phyloP scores from a whole-genome alignment of 176 grass and related monocot genomes.

The Oryza rufipogon region DNA sequence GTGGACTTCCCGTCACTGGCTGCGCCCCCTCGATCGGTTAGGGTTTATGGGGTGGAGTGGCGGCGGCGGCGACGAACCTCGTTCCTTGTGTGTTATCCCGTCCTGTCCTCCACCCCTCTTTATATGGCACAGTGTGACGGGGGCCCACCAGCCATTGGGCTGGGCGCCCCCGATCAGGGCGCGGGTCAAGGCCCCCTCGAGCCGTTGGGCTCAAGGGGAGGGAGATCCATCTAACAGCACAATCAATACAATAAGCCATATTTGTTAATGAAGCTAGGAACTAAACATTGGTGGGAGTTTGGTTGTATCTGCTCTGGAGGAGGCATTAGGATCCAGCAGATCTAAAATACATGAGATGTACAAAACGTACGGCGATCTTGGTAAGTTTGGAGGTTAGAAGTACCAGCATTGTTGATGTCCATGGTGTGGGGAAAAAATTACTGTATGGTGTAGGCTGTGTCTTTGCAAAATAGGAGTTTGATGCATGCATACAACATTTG shows the following conservation, averaged over 20 bases:
- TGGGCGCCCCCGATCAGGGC: too few species aligned
- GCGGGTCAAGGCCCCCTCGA: too few species aligned
- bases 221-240: too few species aligned
- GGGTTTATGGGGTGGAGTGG: too few species aligned
- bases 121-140: too few species aligned
- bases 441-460: constrained; percentile 20
- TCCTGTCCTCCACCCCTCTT: too few species aligned
- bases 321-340: constrained; percentile 73
- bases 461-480: constrained; percentile 3
- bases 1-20: too few species aligned
- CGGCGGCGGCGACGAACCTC: too few species aligned
- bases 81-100: too few species aligned
- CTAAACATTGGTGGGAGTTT: constrained; percentile 92
- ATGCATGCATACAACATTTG: constrained; percentile 24
- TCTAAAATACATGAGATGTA: constrained; percentile 95
- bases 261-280: constrained; percentile 59
- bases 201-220: too few species aligned
- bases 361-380: constrained; percentile 85
- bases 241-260: not conserved
- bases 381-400: constrained; percentile 47
- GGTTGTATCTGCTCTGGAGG: constrained; percentile 77
- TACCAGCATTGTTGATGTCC: constrained; percentile 36
- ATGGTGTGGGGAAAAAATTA: constrained; percentile 1
- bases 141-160: too few species aligned
- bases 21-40: too few species aligned